A percentile compares a stretch with the other conserved stretches of the same genome.
Evolutionary conservation across 768 basidiomycete genomes (phyloP).

Genomic region (Leccinellum rugosiceps): DNA sequence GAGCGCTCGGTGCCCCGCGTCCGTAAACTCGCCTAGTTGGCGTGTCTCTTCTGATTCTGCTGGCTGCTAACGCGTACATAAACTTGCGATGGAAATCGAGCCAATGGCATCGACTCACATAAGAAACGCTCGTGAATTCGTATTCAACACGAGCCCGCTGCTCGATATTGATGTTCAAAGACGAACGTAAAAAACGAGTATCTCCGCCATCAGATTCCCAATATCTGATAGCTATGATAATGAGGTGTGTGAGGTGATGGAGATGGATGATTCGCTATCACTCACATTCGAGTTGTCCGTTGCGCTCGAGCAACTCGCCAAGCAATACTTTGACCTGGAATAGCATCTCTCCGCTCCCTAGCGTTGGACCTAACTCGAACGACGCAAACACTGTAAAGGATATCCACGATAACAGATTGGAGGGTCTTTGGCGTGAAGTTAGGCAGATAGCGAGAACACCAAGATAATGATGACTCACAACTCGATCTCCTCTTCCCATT

Average conservation of each 20-base stretch:
- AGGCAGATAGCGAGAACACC: background rate
- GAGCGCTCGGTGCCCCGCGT: background rate
- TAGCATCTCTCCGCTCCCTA: constrained; percentile 5
- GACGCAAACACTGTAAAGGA: constrained; percentile 1
- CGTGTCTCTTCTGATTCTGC: background rate
- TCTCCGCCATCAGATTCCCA: background rate
- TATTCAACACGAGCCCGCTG: background rate
- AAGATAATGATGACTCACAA: background rate
- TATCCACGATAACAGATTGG: background rate
- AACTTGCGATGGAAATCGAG: background rate
- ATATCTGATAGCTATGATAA: background rate
- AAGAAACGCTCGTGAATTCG: background rate
- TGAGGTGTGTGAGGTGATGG: background rate
- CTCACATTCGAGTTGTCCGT: background rate
- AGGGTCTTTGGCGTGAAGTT: background rate
- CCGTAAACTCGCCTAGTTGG: background rate
- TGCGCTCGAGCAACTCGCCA: background rate
- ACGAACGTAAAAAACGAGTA: background rate
- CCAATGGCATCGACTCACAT: background rate
- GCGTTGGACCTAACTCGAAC: background rate
- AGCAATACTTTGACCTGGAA: background rate
- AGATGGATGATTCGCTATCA: background rate
- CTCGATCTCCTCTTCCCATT: background rate
- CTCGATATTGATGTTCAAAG: background rate
- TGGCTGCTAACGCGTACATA: background rate